phyloP scores from a whole-genome alignment of 257 asterid species.

The Solanum commersonii region DNA sequence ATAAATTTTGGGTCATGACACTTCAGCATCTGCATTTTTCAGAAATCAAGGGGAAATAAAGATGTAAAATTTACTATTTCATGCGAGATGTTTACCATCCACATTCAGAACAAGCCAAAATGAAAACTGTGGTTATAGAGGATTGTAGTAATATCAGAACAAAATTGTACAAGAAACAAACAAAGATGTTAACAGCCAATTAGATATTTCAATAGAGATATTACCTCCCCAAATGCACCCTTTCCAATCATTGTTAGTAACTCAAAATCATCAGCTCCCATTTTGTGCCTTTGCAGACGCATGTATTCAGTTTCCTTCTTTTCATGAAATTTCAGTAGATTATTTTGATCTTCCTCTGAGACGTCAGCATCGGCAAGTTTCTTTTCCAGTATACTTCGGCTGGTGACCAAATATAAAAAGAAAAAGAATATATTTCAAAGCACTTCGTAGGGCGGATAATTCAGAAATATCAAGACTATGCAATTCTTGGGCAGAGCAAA shows the following conservation, averaged over 20 bases:
- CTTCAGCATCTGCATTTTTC: neutral
- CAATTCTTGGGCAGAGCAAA: neutral
- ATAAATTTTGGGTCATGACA: neutral
- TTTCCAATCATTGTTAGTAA: conserved; percentile 93
- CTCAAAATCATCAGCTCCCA: conserved; percentile 93
- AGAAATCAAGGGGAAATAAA: neutral
- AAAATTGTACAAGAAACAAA: neutral
- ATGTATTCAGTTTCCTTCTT: conserved; percentile 97
- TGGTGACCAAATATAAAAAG: conserved; percentile 24
- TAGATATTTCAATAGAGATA: neutral
- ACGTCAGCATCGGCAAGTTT: conserved; percentile 99
- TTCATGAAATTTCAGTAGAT: conserved; percentile 75
- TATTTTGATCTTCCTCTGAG: conserved; percentile 94
- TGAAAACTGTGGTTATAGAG: neutral
- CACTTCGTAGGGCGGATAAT: neutral
- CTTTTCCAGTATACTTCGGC: conserved; percentile 76
- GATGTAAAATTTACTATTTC: neutral
- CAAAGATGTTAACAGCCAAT: neutral
- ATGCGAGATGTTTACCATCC: neutral
- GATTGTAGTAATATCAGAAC: neutral
- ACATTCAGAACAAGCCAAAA: neutral
- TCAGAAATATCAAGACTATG: neutral
- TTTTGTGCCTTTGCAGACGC: conserved; percentile 98
- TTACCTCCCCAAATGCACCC: conserved; percentile 99
- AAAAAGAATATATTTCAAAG: neutral